These are phyloP conservation scores for Lentinus brumalis DNA, from an alignment of 768 basidiomycete genomes.

Conservation along the genomic window DNA sequence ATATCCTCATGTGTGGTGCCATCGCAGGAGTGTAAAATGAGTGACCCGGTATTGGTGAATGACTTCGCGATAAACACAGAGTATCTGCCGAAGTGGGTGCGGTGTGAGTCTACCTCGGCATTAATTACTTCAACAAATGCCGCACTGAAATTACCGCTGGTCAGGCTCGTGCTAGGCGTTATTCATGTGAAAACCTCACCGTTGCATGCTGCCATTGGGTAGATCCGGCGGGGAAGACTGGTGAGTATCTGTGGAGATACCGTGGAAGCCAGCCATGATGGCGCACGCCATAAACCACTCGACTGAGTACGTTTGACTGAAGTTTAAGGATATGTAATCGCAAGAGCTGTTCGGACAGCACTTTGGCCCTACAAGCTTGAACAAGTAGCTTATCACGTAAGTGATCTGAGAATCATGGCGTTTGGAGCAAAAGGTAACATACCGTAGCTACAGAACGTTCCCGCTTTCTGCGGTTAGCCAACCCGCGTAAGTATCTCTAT, in stretches of 20 bases:
- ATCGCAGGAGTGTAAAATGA: conserved; percentile 48
- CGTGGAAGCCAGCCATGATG: neutral
- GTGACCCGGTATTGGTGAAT: conserved; percentile 22
- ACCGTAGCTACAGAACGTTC: conserved; percentile 61
- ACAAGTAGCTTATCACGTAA: conserved; percentile 37
- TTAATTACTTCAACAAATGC: conserved; percentile 49
- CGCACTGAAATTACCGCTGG: conserved; percentile 36
- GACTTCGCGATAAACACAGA: conserved; percentile 30
- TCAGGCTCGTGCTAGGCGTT: neutral
- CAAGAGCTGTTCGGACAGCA: no score
- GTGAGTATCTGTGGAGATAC: neutral
- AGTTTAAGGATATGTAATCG: no score
- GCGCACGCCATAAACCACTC: conserved; percentile 47
- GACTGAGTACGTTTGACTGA: no score
- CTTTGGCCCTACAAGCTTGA: no score
- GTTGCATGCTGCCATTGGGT: conserved; percentile 47
- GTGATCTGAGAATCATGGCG: neutral
- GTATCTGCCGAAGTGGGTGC: conserved; percentile 53
- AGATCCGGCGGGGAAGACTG: conserved; percentile 41
- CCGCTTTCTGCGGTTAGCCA: conserved; percentile 44
- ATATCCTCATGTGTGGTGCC: conserved; percentile 49
- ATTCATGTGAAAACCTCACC: conserved; percentile 29
- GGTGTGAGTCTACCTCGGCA: conserved; percentile 39
- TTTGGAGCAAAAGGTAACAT: neutral
- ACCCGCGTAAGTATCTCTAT: conserved; percentile 58